These are phyloP conservation scores for Aspergillus sp. DNA, from an alignment of 2,329 filamentous ascomycete species.

Conservation along the genomic window DNA sequence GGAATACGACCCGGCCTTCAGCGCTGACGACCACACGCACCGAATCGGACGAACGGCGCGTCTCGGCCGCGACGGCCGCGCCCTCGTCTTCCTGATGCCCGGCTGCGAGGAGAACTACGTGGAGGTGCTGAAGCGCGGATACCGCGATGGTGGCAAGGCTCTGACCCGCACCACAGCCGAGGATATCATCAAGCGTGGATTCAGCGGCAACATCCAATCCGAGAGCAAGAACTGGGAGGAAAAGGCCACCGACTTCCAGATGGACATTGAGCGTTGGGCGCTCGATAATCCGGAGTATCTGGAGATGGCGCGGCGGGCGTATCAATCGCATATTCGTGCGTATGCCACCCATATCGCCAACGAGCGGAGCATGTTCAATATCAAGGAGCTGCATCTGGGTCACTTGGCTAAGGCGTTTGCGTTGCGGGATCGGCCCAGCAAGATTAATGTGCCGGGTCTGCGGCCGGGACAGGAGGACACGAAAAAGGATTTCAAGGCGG, in stretches of 20 bases:
- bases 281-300: slow-evolving; percentile 66
- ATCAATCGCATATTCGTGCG: slow-evolving; percentile 87
- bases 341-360: slow-evolving; percentile 90
- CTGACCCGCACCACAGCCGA: slow-evolving; percentile 63
- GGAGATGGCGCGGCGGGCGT: slow-evolving; percentile 79
- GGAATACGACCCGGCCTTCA: slow-evolving; percentile 95
- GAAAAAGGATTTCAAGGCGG: slow-evolving; percentile 49
- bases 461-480: slow-evolving; percentile 49
- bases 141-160: slow-evolving; percentile 62
- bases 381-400: slow-evolving; percentile 84
- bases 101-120: slow-evolving; percentile 93
- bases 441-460: slow-evolving; percentile 61
- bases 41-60: slow-evolving; percentile 92
- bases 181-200: slow-evolving; percentile 67
- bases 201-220: slow-evolving; percentile 46
- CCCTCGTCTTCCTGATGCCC: slow-evolving; percentile 84
- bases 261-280: slow-evolving; percentile 66
- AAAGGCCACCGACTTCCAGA: slow-evolving; percentile 65
- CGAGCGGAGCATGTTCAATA: slow-evolving; percentile 86
- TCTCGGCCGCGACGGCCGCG: slow-evolving; percentile 83
- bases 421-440: slow-evolving; percentile 80
- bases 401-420: slow-evolving; percentile 94
- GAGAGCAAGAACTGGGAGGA: slow-evolving; percentile 60
- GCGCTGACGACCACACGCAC: slow-evolving; percentile 89
- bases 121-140: slow-evolving; percentile 69